These are phyloP conservation scores for Setomelanomma holmii DNA, from an alignment of 2,329 filamentous ascomycete species.

Conservation along the genomic window DNA sequence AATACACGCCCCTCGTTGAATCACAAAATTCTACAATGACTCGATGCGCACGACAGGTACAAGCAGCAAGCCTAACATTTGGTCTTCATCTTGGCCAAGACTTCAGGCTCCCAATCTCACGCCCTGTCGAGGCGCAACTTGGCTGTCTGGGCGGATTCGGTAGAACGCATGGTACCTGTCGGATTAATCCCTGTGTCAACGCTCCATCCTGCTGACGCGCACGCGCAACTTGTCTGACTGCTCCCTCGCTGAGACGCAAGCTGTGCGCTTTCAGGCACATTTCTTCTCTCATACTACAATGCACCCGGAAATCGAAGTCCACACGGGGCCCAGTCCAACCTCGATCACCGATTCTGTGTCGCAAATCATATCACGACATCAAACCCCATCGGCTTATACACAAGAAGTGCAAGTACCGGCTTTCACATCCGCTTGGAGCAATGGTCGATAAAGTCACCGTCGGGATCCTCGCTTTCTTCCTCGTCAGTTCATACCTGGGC, in stretches of 20 bases:
- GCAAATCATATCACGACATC: not conserved
- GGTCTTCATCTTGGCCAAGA: too few relatives aligned
- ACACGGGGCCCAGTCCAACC: not conserved
- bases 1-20: too few relatives aligned
- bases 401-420: too few relatives aligned
- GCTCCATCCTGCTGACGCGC: not conserved
- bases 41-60: too few relatives aligned
- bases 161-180: not conserved
- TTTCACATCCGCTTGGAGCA: not conserved
- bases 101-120: too few relatives aligned
- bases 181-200: not conserved
- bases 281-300: too few relatives aligned
- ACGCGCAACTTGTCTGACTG: not conserved
- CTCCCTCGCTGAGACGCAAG: not conserved
- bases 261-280: too few relatives aligned
- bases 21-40: too few relatives aligned
- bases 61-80: too few relatives aligned
- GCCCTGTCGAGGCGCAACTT: too few relatives aligned
- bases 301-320: not conserved
- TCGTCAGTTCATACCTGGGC: conserved; percentile 13
- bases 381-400: not conserved
- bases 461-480: conserved; percentile 16
- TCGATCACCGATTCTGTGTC: too few relatives aligned
- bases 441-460: conserved; percentile 15
- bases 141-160: too few relatives aligned